Evolutionary conservation across 2,329 filamentous ascomycete species (phyloP), one percentile per base, ranked within the genome.

Genomic region (Beauveria medogensis): DNA sequence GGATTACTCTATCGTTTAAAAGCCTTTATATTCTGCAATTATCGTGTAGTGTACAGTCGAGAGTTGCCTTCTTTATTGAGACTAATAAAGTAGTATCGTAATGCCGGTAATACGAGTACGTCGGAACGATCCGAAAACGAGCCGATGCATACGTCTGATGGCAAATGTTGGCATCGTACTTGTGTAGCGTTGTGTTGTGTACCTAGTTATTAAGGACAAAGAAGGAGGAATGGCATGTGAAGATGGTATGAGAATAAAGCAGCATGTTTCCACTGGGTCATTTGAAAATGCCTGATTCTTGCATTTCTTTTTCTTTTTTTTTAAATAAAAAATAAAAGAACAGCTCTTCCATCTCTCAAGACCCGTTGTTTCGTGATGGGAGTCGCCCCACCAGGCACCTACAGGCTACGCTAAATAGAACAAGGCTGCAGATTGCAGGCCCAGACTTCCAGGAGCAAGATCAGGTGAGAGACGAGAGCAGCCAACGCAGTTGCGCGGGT

Each of bases 121-220:
- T 28, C 55, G 55, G 55, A 57, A 41, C 28, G 22, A 46, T 44
- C 48, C 56, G 56, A 52, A 52, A 59, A 59, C 56, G 56, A 59
- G 37, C 18, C n/a, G 34, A 37, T 37, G 34, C 34, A 14, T 6
- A 12, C 34, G 34, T 37, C 34, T 37, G 2, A 16, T 37, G 34
- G 34, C 34, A 37, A 37, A 16, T 16, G 34, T 2, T 37, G 34
- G 14, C 34, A 37, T 37, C 34, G 34, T 37, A 37, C 34, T 5
- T 37, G 34, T 16, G 34, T 37, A 37, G 34, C 34, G 34, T 16
- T 16, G 14, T 37, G 34, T 3, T 37, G 34, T 37, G 34, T 5
- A 37, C 14, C 4, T 37, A 16, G 24, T 24, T 24, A 24, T 24
- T 24, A 24, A 24, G 14, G 8, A 30, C 22, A 10, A 28, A 16